Evolutionary conservation across 257 asterid species (phyloP).

Genomic region (Penstemon barbatus): DNA sequence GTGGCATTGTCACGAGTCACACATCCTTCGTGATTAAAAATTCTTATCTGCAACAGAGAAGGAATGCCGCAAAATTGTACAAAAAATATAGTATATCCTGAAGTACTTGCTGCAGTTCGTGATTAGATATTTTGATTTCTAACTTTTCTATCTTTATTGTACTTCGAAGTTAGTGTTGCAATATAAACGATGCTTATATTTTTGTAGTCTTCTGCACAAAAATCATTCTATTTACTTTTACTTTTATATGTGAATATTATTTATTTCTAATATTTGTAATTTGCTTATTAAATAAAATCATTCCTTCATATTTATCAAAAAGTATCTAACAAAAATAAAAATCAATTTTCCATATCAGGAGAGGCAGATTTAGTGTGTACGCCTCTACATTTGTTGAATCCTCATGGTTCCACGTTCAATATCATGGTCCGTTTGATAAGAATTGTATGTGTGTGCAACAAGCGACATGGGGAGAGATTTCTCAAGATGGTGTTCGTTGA

Average conservation of each 20-base stretch:
- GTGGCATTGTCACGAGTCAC: background rate
- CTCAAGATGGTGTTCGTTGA: no score
- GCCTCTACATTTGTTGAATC: background rate
- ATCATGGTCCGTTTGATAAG: background rate
- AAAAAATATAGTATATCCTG: background rate
- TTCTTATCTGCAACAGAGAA: background rate
- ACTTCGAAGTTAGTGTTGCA: no score
- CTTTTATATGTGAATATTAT: background rate
- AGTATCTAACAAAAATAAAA: background rate
- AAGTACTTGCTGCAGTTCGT: constrained; percentile 4
- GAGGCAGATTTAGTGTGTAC: background rate
- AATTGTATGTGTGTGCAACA: no score
- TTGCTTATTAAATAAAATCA: background rate
- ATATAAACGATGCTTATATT: background rate
- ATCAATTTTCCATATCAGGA: background rate
- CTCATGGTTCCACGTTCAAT: background rate
- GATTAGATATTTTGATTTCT: background rate
- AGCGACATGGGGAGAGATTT: no score
- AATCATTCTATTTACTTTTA: background rate
- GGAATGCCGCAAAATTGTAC: background rate
- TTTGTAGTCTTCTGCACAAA: background rate
- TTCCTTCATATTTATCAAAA: background rate
- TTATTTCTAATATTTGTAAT: background rate
- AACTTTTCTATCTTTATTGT: no score
- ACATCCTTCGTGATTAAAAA: background rate